A percentile compares a stretch with the other conserved stretches of the same genome.
Evolutionary conservation across 1,284 basidiomycete species (phyloP).

Genomic region (Ceratobasidium theobromae): DNA sequence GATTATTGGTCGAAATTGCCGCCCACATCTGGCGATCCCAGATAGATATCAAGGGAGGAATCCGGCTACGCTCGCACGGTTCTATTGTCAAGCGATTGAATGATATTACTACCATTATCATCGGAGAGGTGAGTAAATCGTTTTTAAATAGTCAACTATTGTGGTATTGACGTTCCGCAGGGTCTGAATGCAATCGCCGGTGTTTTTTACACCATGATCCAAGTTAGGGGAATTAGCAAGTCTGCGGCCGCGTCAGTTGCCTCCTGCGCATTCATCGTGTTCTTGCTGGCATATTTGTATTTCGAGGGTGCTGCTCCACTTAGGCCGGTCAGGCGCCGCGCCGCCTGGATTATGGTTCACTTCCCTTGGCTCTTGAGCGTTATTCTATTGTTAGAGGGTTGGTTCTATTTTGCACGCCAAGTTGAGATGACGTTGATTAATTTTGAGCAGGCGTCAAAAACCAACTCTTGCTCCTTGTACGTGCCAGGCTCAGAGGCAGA

Average conservation of each 20-base stretch:
- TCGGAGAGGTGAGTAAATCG: conserved; percentile 22
- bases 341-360: conserved; percentile 21
- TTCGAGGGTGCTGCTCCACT: conserved; percentile 22
- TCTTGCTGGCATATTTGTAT: conserved; percentile 12
- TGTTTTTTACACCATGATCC: conserved; percentile 5
- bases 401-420: background rate
- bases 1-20: background rate
- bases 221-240: conserved; percentile 11
- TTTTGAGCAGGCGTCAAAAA: conserved; percentile 8
- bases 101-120: background rate
- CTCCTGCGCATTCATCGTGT: conserved; percentile 13
- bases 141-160: too few species aligned
- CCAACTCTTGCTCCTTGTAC: conserved; percentile 16
- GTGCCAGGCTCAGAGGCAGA: too few species aligned
- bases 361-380: conserved; percentile 24
- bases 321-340: background rate
- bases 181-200: conserved; percentile 21
- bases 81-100: background rate
- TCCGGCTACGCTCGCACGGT: background rate
- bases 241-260: background rate
- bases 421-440: background rate
- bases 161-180: background rate
- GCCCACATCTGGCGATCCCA: background rate
- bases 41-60: background rate
- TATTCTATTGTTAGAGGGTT: conserved; percentile 16